Evolutionary conservation across 2,329 filamentous ascomycete species (phyloP), one percentile per base, ranked within the genome.

Genomic region (Diaporthe vexans): DNA sequence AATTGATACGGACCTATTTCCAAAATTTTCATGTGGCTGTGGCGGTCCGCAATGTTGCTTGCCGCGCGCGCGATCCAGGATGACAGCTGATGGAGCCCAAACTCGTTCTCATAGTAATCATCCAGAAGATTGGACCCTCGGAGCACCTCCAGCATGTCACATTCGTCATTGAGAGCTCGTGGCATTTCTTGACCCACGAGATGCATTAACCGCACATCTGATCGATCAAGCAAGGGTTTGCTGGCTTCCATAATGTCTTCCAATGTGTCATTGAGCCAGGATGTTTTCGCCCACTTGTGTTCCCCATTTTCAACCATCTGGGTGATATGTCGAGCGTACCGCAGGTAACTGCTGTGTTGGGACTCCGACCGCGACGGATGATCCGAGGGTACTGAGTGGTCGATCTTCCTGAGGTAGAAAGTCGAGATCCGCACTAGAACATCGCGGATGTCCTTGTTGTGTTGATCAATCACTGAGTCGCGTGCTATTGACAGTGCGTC

Each of bases 1-100:
- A 5, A 24, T 10, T 52, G 29, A 8, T 2, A 56, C 70, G 48
- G 1, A 69, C 85, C 84, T 4, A 85, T 79, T 35, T 79, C 77
- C 7, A 87, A 71, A 33, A 86, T 80, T 1, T 82, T 81, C 51
- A 83, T 77, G 24, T 81, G 81, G 0, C 46, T 59, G 24, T 63
- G 46, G 10, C 68, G 68, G 81, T 85, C 57, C 0, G 79, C 75
- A 40, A 88, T 79, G 29, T 82, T 40, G 81, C 9, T 15, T 26
- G 68, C 57, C 13, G 26, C 29, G 10, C n/a, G 24, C 21, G 24
- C 35, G 8, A 72, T 48, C 71, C 71, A 72, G 7, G 26, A 37
- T 3, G 35, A 33, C 26, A 57, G 19, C n/a, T 72, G 48, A 1
- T n/a, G 11, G 24, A 67, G 35, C 8, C 71, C 71, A 17, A 72